Evolutionary conservation across 768 basidiomycete species (phyloP), one percentile per base, ranked within the genome.

Genomic region (Rhodosporidiobolus sp.): DNA sequence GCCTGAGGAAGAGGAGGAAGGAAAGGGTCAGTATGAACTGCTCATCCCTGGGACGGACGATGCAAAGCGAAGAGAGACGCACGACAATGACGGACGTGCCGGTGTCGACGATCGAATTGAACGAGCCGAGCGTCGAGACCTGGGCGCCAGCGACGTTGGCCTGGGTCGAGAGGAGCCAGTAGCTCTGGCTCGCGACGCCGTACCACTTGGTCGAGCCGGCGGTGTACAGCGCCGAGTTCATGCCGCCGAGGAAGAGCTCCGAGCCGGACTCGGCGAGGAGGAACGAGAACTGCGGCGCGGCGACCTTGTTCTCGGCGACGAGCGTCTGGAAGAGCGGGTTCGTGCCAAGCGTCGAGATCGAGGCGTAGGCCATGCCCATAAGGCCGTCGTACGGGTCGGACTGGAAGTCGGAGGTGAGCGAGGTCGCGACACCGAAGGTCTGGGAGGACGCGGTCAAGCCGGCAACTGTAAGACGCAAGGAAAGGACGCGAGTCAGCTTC

Each of bases 261-360:
- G 77, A 78, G 11, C 64, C 55, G 17, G 54, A n/a, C 26, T 61
- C 30, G 34, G 72, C 64, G 62, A 77, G 67, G 45, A 66, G 55
- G 68, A 76, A 77, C 55, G 74, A 76, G 75, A 79, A 78, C 43
- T 73, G 69, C 17, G 32, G n/a, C 38, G 62, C 52, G 28, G 64
- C 49, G 63, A 78, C 75, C 35, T 63, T 61, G 32, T 61, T 50
- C 48, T 78, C 66, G 9, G 10, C 38, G 62, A 75, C 63, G 53
- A 79, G 66, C 12, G 69, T 76, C 52, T 76, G 65, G 66, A 78
- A 78, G 52, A 76, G 64, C 28, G 77, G 72, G 35, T 78, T 28
- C 0, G 53, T 48, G n/a, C 84, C 77, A 62, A 85, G 76, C 49
- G 83, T 83, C 77, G 88, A 83, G 30, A 83, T 82, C 73, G 88